These are phyloP conservation scores for Suhomyces anneliseae DNA, from an alignment of 1,139 yeast genomes.

Conservation along the genomic window DNA sequence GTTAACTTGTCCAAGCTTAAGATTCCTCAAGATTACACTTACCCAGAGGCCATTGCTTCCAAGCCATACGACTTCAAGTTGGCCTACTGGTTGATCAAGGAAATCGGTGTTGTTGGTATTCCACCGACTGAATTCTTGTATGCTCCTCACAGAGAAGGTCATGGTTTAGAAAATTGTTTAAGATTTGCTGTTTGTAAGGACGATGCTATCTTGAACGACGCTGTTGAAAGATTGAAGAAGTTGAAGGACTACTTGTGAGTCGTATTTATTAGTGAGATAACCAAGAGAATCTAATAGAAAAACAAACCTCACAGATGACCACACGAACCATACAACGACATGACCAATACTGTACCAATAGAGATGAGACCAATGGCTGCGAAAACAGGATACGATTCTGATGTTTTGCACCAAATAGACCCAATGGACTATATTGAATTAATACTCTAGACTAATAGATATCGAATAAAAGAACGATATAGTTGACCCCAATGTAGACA, in stretches of 20 bases:
- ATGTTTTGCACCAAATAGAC: too few species aligned
- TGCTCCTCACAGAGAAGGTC: constrained; percentile 57
- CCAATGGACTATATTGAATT: too few species aligned
- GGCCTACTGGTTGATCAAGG: constrained; percentile 91
- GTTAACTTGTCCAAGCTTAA: constrained; percentile 83
- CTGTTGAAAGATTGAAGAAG: constrained; percentile 69
- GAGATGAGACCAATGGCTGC: too few species aligned
- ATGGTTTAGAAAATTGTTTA: constrained; percentile 77
- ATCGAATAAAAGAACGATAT: too few species aligned
- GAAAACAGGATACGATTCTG: too few species aligned
- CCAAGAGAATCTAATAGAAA: not conserved
- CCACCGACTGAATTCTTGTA: constrained; percentile 94
- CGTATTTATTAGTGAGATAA: not conserved
- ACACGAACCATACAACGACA: too few species aligned
- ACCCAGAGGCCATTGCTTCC: constrained; percentile 64
- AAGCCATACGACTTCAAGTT: constrained; percentile 80
- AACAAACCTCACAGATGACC: too few species aligned
- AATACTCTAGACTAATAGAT: too few species aligned
- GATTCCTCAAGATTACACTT: constrained; percentile 68
- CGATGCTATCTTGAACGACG: constrained; percentile 73
- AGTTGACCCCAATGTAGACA: too few species aligned
- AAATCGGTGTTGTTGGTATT: constrained; percentile 90
- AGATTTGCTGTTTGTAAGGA: constrained; percentile 97
- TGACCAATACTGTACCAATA: too few species aligned
- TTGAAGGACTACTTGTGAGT: constrained; percentile 55